phyloP scores from a whole-genome alignment of 2,329 filamentous ascomycete species.

The Xylaria sp. region DNA sequence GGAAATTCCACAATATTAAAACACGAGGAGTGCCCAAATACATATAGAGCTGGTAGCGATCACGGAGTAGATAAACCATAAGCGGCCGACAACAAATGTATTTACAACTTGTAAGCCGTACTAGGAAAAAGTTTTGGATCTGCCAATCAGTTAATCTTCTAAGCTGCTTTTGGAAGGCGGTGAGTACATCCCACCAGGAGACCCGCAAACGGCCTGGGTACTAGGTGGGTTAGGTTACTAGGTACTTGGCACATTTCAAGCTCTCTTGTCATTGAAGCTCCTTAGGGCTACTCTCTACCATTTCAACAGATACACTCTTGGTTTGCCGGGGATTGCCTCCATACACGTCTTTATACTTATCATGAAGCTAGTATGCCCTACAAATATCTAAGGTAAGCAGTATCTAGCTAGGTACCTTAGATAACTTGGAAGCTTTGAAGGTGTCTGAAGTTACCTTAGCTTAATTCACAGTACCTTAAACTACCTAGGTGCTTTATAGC shows the following conservation, averaged over 20 bases:
- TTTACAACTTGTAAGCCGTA: not conserved
- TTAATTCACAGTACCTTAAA: not conserved
- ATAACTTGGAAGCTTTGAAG: too few species aligned
- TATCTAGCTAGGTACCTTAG: too few species aligned
- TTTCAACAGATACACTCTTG: too few species aligned
- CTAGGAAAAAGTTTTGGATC: slow-evolving; percentile 42
- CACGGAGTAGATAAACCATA: not conserved
- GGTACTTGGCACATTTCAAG: not conserved
- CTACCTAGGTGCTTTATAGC: not conserved
- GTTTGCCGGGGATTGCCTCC: too few species aligned
- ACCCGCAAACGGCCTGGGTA: slow-evolving; percentile 9
- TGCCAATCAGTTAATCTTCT: slow-evolving; percentile 40
- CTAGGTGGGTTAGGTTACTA: not conserved
- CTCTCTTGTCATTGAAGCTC: not conserved
- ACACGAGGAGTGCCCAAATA: not conserved
- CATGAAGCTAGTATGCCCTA: too few species aligned
- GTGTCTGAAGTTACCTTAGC: too few species aligned
- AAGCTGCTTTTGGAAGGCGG: slow-evolving; percentile 44
- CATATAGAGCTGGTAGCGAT: not conserved
- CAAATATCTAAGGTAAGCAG: too few species aligned
- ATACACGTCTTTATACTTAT: too few species aligned
- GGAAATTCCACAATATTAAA: not conserved
- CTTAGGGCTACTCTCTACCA: too few species aligned
- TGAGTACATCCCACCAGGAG: slow-evolving; percentile 41
- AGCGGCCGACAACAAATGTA: not conserved